phyloP scores from a whole-genome alignment of 1,284 basidiomycete species.

The Athelia psychrophila region DNA sequence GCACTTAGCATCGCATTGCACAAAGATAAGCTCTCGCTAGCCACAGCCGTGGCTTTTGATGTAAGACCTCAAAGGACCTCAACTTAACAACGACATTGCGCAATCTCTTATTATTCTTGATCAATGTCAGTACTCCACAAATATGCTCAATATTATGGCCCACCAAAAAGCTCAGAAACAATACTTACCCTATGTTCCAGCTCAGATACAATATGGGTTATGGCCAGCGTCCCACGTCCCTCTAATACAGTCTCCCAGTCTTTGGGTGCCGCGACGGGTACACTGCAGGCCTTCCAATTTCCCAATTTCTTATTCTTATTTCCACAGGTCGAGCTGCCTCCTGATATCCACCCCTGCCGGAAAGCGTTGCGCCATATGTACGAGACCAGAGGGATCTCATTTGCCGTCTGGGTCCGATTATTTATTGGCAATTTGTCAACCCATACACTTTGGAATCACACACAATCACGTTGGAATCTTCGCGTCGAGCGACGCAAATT shows the following conservation, averaged over 20 bases:
- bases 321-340: constrained; percentile 73
- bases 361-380: constrained; percentile 86
- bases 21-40: no score
- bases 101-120: no score
- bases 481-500: constrained; percentile 64
- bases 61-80: no score
- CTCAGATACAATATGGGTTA: constrained; percentile 64
- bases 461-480: constrained; percentile 68
- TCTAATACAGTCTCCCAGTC: constrained; percentile 86
- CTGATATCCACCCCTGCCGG: constrained; percentile 92
- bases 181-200: constrained; percentile 19
- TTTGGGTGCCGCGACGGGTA: constrained; percentile 80
- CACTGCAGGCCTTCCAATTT: constrained; percentile 17
- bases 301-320: not conserved
- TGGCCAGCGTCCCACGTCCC: constrained; percentile 73
- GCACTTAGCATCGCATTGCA: no score
- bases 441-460: constrained; percentile 90
- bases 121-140: no score
- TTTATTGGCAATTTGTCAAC: constrained; percentile 78
- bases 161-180: no score
- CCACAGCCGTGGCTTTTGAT: no score
- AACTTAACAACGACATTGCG: no score
- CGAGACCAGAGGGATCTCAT: constrained; percentile 27
- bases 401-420: not conserved
- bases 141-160: no score